Percentiles rank a stretch among this genome's conserved stretches.
Evolutionary conservation across 225 moss, liverwort and hornwort species (phyloP).

Genomic region (Antitrichia curtipendula): DNA sequence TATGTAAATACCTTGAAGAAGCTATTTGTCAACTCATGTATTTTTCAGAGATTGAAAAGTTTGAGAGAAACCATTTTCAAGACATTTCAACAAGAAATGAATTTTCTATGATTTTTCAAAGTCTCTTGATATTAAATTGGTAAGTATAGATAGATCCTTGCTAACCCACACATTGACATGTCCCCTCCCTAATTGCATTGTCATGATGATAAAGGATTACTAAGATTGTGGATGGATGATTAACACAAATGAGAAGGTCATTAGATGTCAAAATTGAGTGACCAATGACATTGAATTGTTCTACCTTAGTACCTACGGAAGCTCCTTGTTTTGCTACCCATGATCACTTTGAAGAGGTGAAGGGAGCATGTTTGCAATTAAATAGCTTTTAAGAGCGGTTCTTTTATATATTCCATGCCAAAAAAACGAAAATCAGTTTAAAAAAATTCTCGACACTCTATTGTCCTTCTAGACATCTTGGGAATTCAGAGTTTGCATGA

Average conservation of each 20-base stretch:
- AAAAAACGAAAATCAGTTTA: neutral
- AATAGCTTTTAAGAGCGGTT: neutral
- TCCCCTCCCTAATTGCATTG: neutral
- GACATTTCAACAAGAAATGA: neutral
- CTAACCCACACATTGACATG: rapidly evolving
- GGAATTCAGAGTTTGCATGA: neutral
- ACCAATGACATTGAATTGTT: neutral
- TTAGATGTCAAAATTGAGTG: neutral
- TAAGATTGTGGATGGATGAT: neutral
- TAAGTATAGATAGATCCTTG: neutral
- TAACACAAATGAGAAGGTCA: neutral
- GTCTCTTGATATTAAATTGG: neutral
- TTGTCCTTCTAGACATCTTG: neutral
- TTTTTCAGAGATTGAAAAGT: neutral
- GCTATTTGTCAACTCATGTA: neutral
- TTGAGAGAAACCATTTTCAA: neutral
- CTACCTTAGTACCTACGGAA: neutral
- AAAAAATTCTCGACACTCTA: neutral
- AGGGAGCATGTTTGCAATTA: neutral
- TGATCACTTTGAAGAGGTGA: neutral
- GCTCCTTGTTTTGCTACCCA: neutral
- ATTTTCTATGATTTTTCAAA: neutral
- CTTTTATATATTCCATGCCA: neutral
- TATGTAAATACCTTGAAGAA: neutral
- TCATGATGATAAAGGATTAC: neutral